Conservation (phyloP, 148 eudicot genomes). For the Rhododendron williamsianum region DNA sequence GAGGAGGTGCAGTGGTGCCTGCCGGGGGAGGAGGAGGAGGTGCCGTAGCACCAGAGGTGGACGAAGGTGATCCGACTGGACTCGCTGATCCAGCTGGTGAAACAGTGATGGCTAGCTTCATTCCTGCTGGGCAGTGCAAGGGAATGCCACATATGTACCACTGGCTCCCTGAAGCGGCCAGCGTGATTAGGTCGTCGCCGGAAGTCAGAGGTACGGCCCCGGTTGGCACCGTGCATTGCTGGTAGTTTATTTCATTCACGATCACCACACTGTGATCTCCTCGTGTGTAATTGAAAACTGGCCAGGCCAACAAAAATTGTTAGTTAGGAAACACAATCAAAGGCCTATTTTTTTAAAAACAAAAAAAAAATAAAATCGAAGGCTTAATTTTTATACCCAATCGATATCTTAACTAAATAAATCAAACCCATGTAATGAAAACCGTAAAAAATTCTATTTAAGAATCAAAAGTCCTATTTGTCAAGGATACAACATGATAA, state of each 20-base stretch:
- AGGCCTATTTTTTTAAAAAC: neutral
- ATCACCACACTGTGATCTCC: slow-evolving; percentile 27
- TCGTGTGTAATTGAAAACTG: slow-evolving; percentile 28
- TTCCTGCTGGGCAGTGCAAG: slow-evolving; percentile 17
- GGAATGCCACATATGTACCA: slow-evolving; percentile 30
- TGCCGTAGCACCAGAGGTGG: neutral
- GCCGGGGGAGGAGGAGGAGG: neutral
- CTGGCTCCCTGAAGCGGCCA: slow-evolving; percentile 24
- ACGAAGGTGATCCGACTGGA: neutral
- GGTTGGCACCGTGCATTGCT: slow-evolving; percentile 17
- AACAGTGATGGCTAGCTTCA: slow-evolving; percentile 29
- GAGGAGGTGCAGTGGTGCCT: neutral
- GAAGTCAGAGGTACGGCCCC: slow-evolving; percentile 8
- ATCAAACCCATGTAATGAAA: neutral
- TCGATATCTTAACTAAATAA: neutral
- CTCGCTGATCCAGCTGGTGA: neutral
- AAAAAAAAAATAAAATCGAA: too few species aligned
- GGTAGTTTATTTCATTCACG: slow-evolving; percentile 20
- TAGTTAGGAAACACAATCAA: neutral
- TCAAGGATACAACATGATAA: neutral
- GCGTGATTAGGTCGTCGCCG: slow-evolving; percentile 25
- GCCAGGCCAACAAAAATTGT: neutral
- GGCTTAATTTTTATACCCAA: too few species aligned
- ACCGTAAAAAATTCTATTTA: too few species aligned
- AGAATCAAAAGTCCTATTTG: neutral